These are phyloP conservation scores for Chlamydomonas incerta DNA, from an alignment of 139 green algal genomes.

Conservation along the genomic window DNA sequence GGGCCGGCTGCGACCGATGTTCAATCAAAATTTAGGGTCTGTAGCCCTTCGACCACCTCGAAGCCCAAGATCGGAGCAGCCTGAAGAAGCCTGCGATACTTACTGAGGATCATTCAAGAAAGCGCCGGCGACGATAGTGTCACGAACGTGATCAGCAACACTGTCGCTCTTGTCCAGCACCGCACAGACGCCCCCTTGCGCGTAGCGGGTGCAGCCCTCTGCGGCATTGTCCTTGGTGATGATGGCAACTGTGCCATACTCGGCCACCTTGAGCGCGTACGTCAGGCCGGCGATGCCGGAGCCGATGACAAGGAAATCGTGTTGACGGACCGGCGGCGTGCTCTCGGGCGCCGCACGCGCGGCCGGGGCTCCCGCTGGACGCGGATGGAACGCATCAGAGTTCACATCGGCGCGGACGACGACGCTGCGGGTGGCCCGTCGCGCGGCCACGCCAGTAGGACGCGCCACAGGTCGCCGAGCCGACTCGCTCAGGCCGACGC, in stretches of 20 bases:
- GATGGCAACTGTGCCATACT: slow-evolving; percentile 92
- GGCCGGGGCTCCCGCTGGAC: not conserved
- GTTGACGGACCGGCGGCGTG: slow-evolving; percentile 53
- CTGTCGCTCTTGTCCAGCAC: slow-evolving; percentile 92
- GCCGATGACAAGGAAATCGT: slow-evolving; percentile 96
- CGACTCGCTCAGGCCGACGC: too few relatives aligned
- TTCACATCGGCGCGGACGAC: slow-evolving; percentile 56
- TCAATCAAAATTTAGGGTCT: not conserved
- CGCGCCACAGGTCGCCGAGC: not conserved
- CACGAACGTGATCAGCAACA: slow-evolving; percentile 88
- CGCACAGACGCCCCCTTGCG: slow-evolving; percentile 94
- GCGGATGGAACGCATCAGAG: slow-evolving; percentile 54
- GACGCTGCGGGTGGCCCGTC: not conserved
- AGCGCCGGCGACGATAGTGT: slow-evolving; percentile 92
- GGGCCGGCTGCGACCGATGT: too few relatives aligned
- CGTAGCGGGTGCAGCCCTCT: slow-evolving; percentile 91
- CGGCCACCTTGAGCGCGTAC: slow-evolving; percentile 94
- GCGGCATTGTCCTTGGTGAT: slow-evolving; percentile 90
- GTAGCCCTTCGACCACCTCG: too few relatives aligned
- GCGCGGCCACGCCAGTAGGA: not conserved
- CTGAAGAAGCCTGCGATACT: slow-evolving; percentile 32
- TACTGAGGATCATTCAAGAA: slow-evolving; percentile 85
- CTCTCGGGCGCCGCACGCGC: too few relatives aligned
- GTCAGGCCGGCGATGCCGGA: slow-evolving; percentile 95
- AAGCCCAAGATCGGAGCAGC: not conserved